Percentiles rank a stretch among this genome's conserved stretches.
Evolutionary conservation across 176 grass and related monocot genomes (phyloP).

Genomic region (Zea mays): DNA sequence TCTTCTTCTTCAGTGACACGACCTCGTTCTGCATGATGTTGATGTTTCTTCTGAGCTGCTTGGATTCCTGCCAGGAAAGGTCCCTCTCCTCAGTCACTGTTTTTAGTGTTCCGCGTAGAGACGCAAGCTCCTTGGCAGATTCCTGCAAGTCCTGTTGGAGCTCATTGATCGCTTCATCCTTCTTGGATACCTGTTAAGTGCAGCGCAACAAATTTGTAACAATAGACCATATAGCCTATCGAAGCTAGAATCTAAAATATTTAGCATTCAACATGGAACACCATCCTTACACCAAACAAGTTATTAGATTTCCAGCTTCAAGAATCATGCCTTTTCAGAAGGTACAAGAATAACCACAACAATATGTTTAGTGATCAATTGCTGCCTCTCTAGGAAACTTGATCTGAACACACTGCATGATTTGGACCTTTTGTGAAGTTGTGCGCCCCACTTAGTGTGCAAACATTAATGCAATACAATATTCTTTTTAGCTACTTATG

Average conservation of each 20-base stretch:
- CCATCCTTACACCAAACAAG: no score
- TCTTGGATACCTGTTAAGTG: conserved; percentile 55
- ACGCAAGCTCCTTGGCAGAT: conserved; percentile 60
- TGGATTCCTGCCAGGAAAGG: conserved; percentile 62
- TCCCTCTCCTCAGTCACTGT: conserved; percentile 70
- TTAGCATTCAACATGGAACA: background rate
- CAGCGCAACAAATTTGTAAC: no score
- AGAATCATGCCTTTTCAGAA: background rate
- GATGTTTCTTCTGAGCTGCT: conserved; percentile 46
- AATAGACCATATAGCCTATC: no score
- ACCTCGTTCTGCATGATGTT: conserved; percentile 49
- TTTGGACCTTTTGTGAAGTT: background rate
- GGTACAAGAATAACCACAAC: background rate
- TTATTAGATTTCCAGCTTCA: background rate
- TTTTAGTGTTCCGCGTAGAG: conserved; percentile 64
- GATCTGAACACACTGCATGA: no score
- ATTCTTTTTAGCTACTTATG: conserved; percentile 12
- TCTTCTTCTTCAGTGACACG: conserved; percentile 52
- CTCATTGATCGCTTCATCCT: conserved; percentile 61
- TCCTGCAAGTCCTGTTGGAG: conserved; percentile 70
- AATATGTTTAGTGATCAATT: background rate
- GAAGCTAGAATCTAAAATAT: no score
- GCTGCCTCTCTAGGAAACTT: no score
- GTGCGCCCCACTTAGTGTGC: background rate
- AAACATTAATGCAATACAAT: background rate